Evolutionary conservation across 805 yeast genomes (phyloP), one percentile per base, ranked within the genome.

Genomic region (Teunomyces barrocoloradensis): DNA sequence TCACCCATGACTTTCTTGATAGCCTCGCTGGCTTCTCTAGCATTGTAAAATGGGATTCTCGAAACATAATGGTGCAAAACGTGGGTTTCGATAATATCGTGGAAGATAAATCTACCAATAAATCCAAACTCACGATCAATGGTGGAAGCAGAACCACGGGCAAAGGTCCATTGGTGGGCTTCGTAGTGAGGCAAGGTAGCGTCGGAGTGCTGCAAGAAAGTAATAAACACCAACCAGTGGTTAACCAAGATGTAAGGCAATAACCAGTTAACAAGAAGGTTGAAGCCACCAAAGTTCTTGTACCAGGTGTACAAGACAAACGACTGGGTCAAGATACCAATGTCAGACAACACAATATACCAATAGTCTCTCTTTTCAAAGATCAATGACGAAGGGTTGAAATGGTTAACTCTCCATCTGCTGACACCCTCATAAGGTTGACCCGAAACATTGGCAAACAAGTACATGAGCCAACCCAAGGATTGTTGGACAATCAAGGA

Each of bases 71-170:
- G 83, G 56, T 79, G 83, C 55, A 77, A 70, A 44, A 79, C 82
- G 55, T 79, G 83, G 33, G 82, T 78, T 63, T 79, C 82, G 53
- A 78, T 78, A 52, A 78, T 78, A 58, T 79, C 83, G 54, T 79
- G 83, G 74, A 79, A 78, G 49, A 78, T 73, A 55, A 73, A 76
- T 57, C 68, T 77, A 48, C 85, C 86, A 45, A 81, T 62, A 50
- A 81, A 79, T 9, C 85, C 85, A 60, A 74, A 80, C 53, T 81
- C 73, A 64, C 85, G 72, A 61, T 81, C 86, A 52, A 81, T 78
- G 32, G 86, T 81, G 39, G 84, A 79, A 52, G 85, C 85, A 6
- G 86, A 84, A 62, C 86, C 86, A 58, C 81, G 71, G 48, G 85
- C 85, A 55, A 81, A 81, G 48, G 75, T 80, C 86, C 86, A 81